Conservation (phyloP, 495 filamentous ascomycete species). For the Penicillium goetzii region DNA sequence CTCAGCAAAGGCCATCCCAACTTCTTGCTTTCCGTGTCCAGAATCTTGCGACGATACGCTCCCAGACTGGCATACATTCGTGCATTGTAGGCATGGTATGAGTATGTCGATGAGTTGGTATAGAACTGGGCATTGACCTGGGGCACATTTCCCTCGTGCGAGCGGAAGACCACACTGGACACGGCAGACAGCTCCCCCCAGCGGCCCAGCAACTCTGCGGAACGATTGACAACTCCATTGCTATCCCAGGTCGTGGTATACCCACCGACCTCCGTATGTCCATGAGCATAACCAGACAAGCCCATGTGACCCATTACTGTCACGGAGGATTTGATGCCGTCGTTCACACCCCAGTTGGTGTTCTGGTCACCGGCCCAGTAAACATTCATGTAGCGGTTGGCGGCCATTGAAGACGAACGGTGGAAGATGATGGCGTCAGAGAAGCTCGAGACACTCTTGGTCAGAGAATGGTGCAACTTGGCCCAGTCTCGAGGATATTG, state of each 20-base stretch:
- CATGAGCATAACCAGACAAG: slow-evolving; percentile 31
- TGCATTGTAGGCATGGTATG: slow-evolving; percentile 30
- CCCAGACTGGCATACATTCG: slow-evolving; percentile 33
- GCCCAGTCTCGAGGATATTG: slow-evolving; percentile 33
- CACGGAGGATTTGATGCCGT: slow-evolving; percentile 33
- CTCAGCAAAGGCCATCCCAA: slow-evolving; percentile 31
- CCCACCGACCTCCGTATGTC: slow-evolving; percentile 31
- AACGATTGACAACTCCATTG: slow-evolving; percentile 27
- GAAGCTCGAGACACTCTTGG: slow-evolving; percentile 22
- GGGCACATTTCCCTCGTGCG: slow-evolving; percentile 34
- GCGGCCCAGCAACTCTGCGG: slow-evolving; percentile 30
- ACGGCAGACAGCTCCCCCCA: slow-evolving; percentile 33
- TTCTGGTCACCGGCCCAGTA: slow-evolving; percentile 35
- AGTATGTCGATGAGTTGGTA: slow-evolving; percentile 27
- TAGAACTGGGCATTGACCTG: slow-evolving; percentile 32
- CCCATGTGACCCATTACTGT: slow-evolving; percentile 35
- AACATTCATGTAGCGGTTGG: slow-evolving; percentile 32
- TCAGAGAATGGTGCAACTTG: slow-evolving; percentile 28
- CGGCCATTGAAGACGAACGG: slow-evolving; percentile 25
- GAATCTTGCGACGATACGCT: slow-evolving; percentile 25
- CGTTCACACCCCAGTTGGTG: slow-evolving; percentile 34
- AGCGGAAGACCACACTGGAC: slow-evolving; percentile 30
- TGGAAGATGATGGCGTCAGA: slow-evolving; percentile 31
- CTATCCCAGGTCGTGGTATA: slow-evolving; percentile 31
- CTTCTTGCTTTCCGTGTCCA: slow-evolving; percentile 32